These are phyloP conservation scores for Pisolithus microcarpus DNA, from an alignment of 768 basidiomycete species.

Conservation along the genomic window DNA sequence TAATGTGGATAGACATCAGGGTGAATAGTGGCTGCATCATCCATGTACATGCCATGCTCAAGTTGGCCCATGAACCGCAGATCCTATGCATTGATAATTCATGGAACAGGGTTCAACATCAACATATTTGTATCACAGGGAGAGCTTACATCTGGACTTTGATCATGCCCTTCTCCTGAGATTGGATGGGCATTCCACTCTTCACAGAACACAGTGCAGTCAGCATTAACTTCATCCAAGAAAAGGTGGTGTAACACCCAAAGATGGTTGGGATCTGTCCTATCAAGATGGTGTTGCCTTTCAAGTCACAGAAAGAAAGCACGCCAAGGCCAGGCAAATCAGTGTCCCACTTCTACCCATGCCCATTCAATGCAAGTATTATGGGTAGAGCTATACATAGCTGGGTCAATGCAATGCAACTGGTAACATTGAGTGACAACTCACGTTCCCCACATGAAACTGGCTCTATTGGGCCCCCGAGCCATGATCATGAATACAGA, in stretches of 20 bases:
- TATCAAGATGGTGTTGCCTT: not conserved
- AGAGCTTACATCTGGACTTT: slow-evolving; percentile 10
- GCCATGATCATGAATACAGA: slow-evolving; percentile 30
- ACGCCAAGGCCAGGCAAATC: slow-evolving; percentile 18
- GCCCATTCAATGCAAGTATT: slow-evolving; percentile 22
- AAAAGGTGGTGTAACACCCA: slow-evolving; percentile 4
- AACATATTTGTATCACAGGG: too few species aligned
- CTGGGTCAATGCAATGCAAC: not conserved
- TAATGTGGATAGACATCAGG: slow-evolving; percentile 10
- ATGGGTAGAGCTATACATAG: slow-evolving; percentile 14
- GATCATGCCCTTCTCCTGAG: slow-evolving; percentile 3
- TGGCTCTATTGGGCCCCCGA: slow-evolving; percentile 23
- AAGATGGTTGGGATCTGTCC: too few species aligned
- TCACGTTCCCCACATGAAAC: slow-evolving; percentile 23
- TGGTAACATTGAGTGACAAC: not conserved
- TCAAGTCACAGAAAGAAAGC: slow-evolving; percentile 19
- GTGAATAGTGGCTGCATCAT: slow-evolving; percentile 5
- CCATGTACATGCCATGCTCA: slow-evolving; percentile 3
- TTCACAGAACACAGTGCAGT: slow-evolving; percentile 7
- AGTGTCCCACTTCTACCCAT: slow-evolving; percentile 21
- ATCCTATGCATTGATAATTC: not conserved
- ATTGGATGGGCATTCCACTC: slow-evolving; percentile 18
- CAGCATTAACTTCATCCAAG: slow-evolving; percentile 9
- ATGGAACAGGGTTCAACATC: too few species aligned
- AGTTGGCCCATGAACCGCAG: slow-evolving; percentile 1